Conservation (phyloP, 2,329 filamentous ascomycete species). For the Exophiala viscosa region DNA sequence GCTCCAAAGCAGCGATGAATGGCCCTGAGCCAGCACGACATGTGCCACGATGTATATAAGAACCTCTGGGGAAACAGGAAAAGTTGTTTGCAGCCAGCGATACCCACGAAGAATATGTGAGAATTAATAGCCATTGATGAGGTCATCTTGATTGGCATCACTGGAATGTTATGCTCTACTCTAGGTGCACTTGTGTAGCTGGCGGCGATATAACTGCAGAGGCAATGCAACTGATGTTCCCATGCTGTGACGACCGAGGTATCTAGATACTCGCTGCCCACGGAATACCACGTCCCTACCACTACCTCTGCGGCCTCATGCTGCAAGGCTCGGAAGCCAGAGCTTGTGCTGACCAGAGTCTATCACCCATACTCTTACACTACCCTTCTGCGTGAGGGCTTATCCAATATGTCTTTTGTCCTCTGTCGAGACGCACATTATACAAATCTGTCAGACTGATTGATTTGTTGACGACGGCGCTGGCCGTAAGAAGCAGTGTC, state of each 20-base stretch:
- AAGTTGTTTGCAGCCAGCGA: slow-evolving; percentile 21
- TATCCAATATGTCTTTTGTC: too few relatives aligned
- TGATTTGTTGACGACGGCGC: background rate
- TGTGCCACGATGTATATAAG: slow-evolving; percentile 14
- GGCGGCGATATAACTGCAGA: background rate
- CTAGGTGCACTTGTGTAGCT: background rate
- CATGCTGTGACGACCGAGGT: too few relatives aligned
- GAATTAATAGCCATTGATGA: background rate
- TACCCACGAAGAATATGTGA: slow-evolving; percentile 16
- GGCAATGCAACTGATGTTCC: too few relatives aligned
- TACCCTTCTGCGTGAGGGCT: too few relatives aligned
- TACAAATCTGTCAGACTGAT: background rate
- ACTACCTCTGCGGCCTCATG: too few relatives aligned
- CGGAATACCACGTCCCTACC: too few relatives aligned
- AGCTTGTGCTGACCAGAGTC: too few relatives aligned
- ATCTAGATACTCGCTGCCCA: too few relatives aligned
- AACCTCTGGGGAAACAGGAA: slow-evolving; percentile 7
- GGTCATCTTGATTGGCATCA: background rate
- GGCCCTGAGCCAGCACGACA: background rate
- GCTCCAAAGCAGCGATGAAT: slow-evolving; percentile 1
- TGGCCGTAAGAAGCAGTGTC: background rate
- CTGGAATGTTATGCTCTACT: too few relatives aligned
- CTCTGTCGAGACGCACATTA: too few relatives aligned
- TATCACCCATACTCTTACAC: too few relatives aligned
- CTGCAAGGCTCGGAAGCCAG: too few relatives aligned